Conservation (phyloP, 1,139 yeast species). For the Scheffersomyces cryptocercus region DNA sequence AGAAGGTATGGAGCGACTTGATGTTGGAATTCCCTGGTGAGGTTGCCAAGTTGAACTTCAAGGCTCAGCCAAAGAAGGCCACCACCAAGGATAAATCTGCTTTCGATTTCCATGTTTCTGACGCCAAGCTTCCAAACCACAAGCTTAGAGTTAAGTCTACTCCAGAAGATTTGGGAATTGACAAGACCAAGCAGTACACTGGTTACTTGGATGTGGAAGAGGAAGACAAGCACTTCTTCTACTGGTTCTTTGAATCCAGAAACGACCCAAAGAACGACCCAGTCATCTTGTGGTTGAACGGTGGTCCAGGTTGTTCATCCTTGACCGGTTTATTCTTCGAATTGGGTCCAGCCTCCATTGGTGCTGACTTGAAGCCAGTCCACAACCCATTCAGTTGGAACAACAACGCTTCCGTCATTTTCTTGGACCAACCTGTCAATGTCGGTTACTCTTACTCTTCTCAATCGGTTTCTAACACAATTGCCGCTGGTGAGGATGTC, state of each 20-base stretch:
- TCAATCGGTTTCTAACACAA: slow-evolving; percentile 64
- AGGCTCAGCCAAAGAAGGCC: slow-evolving; percentile 50
- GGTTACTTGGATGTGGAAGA: slow-evolving; percentile 87
- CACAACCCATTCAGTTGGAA: slow-evolving; percentile 86
- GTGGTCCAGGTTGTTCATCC: slow-evolving; percentile 92
- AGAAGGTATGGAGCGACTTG: slow-evolving; percentile 62
- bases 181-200: slow-evolving; percentile 76
- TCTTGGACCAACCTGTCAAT: slow-evolving; percentile 92
- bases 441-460: slow-evolving; percentile 88
- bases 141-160: slow-evolving; percentile 61
- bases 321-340: slow-evolving; percentile 90
- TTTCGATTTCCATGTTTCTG: slow-evolving; percentile 61
- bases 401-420: slow-evolving; percentile 83
- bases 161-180: slow-evolving; percentile 62
- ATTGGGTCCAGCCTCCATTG: slow-evolving; percentile 82
- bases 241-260: slow-evolving; percentile 86
- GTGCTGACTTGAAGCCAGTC: slow-evolving; percentile 64
- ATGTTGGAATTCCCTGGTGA: slow-evolving; percentile 56
- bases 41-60: slow-evolving; percentile 47
- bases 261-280: slow-evolving; percentile 88
- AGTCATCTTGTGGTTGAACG: slow-evolving; percentile 82
- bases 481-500: slow-evolving; percentile 91
- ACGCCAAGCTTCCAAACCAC: slow-evolving; percentile 51
- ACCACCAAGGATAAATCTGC: slow-evolving; percentile 29
- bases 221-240: slow-evolving; percentile 81